A percentile compares a stretch with the other conserved stretches of the same genome.
Evolutionary conservation across 1,139 yeast genomes (phyloP).

Genomic region (Scheffersomyces titani): DNA sequence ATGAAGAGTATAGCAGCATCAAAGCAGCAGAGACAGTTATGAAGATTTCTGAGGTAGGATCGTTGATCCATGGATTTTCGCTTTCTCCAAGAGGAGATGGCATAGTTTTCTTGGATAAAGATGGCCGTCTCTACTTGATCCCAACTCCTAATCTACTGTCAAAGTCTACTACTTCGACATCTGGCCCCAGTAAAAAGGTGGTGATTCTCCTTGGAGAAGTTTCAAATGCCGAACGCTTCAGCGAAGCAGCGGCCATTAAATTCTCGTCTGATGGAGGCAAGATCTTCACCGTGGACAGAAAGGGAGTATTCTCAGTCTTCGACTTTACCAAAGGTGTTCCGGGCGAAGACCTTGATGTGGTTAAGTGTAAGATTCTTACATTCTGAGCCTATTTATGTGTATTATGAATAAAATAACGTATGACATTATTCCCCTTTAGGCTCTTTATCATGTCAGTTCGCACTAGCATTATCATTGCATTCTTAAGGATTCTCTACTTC

Average conservation of each 20-base stretch:
- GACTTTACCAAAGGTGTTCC: slow-evolving; percentile 90
- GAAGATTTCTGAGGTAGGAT: slow-evolving; percentile 79
- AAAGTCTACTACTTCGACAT: slow-evolving; percentile 16
- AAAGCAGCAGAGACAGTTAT: slow-evolving; percentile 35
- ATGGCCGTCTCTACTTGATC: slow-evolving; percentile 73
- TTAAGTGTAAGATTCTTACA: slow-evolving; percentile 62
- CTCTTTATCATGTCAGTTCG: background rate
- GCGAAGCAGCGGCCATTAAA: slow-evolving; percentile 72
- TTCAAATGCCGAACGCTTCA: slow-evolving; percentile 64
- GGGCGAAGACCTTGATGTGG: slow-evolving; percentile 70
- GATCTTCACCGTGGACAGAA: slow-evolving; percentile 73
- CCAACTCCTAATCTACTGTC: slow-evolving; percentile 59
- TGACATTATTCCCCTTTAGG: background rate
- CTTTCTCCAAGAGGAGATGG: slow-evolving; percentile 88
- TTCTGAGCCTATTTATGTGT: background rate
- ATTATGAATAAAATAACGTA: background rate
- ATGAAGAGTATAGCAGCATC: slow-evolving; percentile 20
- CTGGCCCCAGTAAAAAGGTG: slow-evolving; percentile 39
- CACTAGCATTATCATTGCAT: background rate
- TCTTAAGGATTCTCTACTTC: background rate
- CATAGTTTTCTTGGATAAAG: slow-evolving; percentile 74
- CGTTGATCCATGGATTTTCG: slow-evolving; percentile 69
- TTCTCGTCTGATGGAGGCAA: slow-evolving; percentile 84
- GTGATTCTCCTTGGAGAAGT: slow-evolving; percentile 78
- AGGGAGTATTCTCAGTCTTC: slow-evolving; percentile 73